Evolutionary conservation across 139 green algal species (phyloP).

Genomic region (Trebouxia sp.): DNA sequence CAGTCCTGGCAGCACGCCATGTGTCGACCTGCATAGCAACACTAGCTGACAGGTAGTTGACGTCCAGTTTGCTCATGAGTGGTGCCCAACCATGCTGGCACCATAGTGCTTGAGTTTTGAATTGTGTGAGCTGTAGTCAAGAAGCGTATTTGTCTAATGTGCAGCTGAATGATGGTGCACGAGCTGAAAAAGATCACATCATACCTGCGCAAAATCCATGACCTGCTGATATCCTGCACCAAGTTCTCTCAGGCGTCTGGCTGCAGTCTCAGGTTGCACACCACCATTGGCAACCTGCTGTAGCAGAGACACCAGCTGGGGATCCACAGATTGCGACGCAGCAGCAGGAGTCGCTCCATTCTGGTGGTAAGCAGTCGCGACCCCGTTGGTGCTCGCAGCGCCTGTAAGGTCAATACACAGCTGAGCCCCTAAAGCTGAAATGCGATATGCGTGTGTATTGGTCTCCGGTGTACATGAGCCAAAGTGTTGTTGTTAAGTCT

Average conservation of each 20-base stretch:
- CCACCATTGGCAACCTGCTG: neutral
- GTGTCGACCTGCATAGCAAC: constrained; percentile 18
- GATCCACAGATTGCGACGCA: constrained; percentile 23
- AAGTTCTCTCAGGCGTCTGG: constrained; percentile 28
- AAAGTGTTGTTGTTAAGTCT: no score
- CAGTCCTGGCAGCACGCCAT: constrained; percentile 38
- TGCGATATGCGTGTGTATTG: no score
- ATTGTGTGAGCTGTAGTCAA: no score
- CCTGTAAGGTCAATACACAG: no score
- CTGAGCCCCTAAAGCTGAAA: no score
- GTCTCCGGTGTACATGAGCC: no score
- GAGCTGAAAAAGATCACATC: neutral
- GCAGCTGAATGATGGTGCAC: neutral
- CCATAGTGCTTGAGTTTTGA: no score
- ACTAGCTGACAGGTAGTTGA: neutral
- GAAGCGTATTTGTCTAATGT: neutral
- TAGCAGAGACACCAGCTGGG: constrained; percentile 14
- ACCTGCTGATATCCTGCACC: constrained; percentile 31
- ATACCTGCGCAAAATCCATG: constrained; percentile 14
- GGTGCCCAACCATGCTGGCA: no score
- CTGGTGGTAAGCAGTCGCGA: neutral
- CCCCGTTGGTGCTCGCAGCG: neutral
- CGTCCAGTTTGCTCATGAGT: neutral
- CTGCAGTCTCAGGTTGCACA: constrained; percentile 19
- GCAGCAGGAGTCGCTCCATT: constrained; percentile 1